phyloP scores from a whole-genome alignment of 176 grass and related monocot genomes.

The Avena eriantha region DNA sequence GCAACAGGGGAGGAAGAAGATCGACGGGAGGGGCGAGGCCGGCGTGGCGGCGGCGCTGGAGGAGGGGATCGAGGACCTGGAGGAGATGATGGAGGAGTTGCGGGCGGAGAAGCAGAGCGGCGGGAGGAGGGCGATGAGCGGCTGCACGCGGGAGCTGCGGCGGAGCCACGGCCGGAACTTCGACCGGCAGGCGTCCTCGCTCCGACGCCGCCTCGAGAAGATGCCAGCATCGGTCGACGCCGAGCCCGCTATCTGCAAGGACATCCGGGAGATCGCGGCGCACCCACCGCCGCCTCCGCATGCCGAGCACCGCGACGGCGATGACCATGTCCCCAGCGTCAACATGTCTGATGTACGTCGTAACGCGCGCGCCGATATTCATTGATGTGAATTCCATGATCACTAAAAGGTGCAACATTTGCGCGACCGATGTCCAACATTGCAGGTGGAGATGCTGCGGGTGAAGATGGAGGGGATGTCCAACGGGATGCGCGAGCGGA shows the following conservation, averaged over 20 bases:
- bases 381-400: not conserved
- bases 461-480: constrained; percentile 95
- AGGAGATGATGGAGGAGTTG: constrained; percentile 77
- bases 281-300: not conserved
- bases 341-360: constrained; percentile 59
- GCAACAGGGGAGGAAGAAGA: constrained; percentile 80
- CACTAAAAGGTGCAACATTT: not conserved
- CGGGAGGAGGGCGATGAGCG: constrained; percentile 40
- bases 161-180: constrained; percentile 74
- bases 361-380: not conserved
- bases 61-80: constrained; percentile 71
- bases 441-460: constrained; percentile 80
- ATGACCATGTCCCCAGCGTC: constrained; percentile 34
- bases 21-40: constrained; percentile 50
- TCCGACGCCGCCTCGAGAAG: constrained; percentile 73
- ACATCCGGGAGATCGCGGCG: constrained; percentile 68
- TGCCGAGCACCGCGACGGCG: constrained; percentile 28
- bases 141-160: constrained; percentile 45
- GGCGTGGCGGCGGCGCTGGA: constrained; percentile 56
- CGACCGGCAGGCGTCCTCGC: constrained; percentile 81
- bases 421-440: not conserved
- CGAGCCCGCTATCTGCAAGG: constrained; percentile 63
- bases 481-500: constrained; percentile 79
- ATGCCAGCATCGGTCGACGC: constrained; percentile 50
- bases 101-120: constrained; percentile 65